A percentile compares a stretch with the other conserved stretches of the same genome.
Evolutionary conservation across 495 filamentous ascomycete species (phyloP).

Genomic region (Durotheca rogersii): DNA sequence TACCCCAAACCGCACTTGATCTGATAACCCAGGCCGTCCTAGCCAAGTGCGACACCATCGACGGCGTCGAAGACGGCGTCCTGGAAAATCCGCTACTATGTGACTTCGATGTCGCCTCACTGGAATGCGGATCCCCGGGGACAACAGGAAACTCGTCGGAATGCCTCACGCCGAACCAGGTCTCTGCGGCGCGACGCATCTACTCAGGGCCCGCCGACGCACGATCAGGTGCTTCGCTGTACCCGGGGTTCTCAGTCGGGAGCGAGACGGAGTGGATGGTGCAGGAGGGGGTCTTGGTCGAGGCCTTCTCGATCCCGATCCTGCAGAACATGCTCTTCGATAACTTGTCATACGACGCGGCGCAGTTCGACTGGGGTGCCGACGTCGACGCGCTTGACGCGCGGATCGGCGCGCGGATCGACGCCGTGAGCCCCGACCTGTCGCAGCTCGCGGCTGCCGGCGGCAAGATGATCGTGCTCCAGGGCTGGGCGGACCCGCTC

Average conservation of each 20-base stretch:
- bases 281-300: constrained; percentile 37
- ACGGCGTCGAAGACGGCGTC: constrained; percentile 42
- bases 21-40: constrained; percentile 39
- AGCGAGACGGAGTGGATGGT: constrained; percentile 38
- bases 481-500: constrained; percentile 45
- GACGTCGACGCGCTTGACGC: constrained; percentile 39
- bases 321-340: constrained; percentile 55
- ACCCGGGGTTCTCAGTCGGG: constrained; percentile 42
- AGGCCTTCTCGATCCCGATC: constrained; percentile 44
- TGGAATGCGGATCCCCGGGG: constrained; percentile 32
- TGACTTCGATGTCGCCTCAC: constrained; percentile 37
- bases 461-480: constrained; percentile 44
- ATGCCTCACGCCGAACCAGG: constrained; percentile 37
- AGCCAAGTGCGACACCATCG: constrained; percentile 40
- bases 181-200: constrained; percentile 31
- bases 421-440: constrained; percentile 40
- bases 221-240: constrained; percentile 29
- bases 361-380: constrained; percentile 40
- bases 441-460: constrained; percentile 33
- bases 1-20: constrained; percentile 38
- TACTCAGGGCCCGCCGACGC: constrained; percentile 33
- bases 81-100: constrained; percentile 45
- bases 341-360: constrained; percentile 46
- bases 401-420: constrained; percentile 38
- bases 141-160: constrained; percentile 21